These are phyloP conservation scores for Russula sp. DNA, from an alignment of 768 basidiomycete species.

Conservation along the genomic window DNA sequence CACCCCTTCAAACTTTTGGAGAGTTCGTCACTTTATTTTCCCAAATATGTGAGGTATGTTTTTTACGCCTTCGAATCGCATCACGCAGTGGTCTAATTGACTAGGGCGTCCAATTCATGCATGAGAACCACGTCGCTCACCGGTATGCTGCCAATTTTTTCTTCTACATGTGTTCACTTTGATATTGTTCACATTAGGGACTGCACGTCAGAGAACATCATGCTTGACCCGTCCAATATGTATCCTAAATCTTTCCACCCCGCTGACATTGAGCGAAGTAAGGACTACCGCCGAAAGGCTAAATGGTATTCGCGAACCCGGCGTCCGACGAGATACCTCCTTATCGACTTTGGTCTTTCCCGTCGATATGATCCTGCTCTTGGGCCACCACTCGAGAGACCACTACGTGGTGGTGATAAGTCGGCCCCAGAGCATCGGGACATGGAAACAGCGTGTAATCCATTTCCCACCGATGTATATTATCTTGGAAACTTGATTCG, in stretches of 20 bases:
- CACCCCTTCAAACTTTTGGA: neutral
- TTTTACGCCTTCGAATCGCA: neutral
- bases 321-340: neutral
- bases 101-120: neutral
- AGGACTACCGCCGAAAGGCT: neutral
- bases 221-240: neutral
- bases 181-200: neutral
- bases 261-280: neutral
- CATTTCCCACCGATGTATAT: slow-evolving; percentile 22
- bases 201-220: neutral
- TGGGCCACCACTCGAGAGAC: neutral
- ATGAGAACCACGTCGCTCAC: neutral
- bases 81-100: neutral
- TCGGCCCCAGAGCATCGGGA: neutral
- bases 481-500: slow-evolving; percentile 23
- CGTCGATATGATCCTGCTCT: neutral
- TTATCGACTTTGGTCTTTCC: neutral
- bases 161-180: neutral
- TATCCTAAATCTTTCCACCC: neutral
- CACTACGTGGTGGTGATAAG: neutral
- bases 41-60: neutral
- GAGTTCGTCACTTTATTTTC: neutral
- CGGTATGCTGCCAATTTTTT: neutral
- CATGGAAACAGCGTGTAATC: neutral
- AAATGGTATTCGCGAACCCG: neutral